Base-by-base conservation (phyloP, 768 basidiomycete species). In the Hypsizygus marmoreus region DNA sequence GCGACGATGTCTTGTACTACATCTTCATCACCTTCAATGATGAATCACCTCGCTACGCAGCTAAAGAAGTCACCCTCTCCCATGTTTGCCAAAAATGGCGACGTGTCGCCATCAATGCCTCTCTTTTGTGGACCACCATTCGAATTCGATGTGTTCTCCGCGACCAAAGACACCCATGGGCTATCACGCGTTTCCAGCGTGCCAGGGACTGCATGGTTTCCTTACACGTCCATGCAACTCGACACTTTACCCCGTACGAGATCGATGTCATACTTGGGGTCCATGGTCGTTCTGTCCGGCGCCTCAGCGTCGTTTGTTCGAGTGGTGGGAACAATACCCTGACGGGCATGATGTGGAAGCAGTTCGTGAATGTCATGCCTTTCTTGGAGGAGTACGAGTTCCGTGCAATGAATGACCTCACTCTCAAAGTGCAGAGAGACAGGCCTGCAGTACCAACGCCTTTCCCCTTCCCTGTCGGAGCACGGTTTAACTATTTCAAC, bases 61-160 rank as follows among this genome's bases (percentile, higher is more conserved):
- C n/a, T n/a, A n/a, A n/a, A n/a, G n/a, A n/a, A n/a, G 32, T 43
- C 22, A 23, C 9, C 22, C 16, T 32, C 39, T 40, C 38, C 10
- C 38, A 47, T 12, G 46, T 47, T 14, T 47, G 39, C n/a, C 26
- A 16, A 7, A 11, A 14, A 11, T 47, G 38, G 30, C 46, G 46
- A 17, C 9, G 33, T 6, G 20, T 30, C 1, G 46, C 37, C n/a
- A 6, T 47, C 10, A 30, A 40, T 7, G 7, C 46, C 7, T 39
- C 46, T 8, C 22, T 32, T n/a, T 31, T 47, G 11, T 47, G 46
- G 46, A 40, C 30, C 7, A 11, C 22, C 14, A 22, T 47, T 14
- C 33, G 29, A 11, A 28, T 47, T 20, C 13, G 14, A 6, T 43
- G 28, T 14, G 19, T 43, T 5, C 40, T 23, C 17, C 13, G 17